Base-by-base conservation (phyloP, 345 rosid genomes). In the Melastoma malabathricum region DNA sequence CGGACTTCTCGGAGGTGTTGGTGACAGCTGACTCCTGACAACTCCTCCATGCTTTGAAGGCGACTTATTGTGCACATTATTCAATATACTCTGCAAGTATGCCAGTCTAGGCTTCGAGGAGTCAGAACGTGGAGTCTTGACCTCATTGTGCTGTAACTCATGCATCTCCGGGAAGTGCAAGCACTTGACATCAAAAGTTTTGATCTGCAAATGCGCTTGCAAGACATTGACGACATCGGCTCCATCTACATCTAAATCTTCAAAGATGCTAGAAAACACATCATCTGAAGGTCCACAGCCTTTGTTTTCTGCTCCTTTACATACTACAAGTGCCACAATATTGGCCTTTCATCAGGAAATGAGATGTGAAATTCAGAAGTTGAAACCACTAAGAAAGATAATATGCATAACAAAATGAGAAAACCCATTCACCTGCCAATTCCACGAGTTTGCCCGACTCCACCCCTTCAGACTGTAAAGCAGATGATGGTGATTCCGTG, bases 181-280 rank as follows among this genome's bases (percentile, higher is more conserved):
- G 43, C 70, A 67, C 56, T 73, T 69, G 17, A 72, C 29, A 55
- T 59, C 58, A 65, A 74, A 52, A 53, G 89, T 68, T 67, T 79
- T 75, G 51, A 87, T 70, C 66, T 79, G 77, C 75, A 92, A 73
- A 19, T 19, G 64, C 51, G 79, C 79, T 59, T 72, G 74, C 51
- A 87, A 64, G 57, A 82, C 72, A 60, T 41, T 69, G 51, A 75
- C 29, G 4, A 78, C 74, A 22, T 69, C 78, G 63, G 76, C 90
- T 56, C 78, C 84, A 57, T 71, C 86, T 25, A 78, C 73, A 41
- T 73, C 82, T 25, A 78, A 77, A 44, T 75, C 82, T 66, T 70
- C 83, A 52, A 18, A 64, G 57, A 49, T 64, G 54, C 43, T 27
- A 31, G 81, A 54, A 57, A 87, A 81, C 68, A 87, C 57, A 50